Evolutionary conservation across 2,329 filamentous ascomycete genomes (phyloP), one percentile per base, ranked within the genome.

Genomic region (Penicillium sp.): DNA sequence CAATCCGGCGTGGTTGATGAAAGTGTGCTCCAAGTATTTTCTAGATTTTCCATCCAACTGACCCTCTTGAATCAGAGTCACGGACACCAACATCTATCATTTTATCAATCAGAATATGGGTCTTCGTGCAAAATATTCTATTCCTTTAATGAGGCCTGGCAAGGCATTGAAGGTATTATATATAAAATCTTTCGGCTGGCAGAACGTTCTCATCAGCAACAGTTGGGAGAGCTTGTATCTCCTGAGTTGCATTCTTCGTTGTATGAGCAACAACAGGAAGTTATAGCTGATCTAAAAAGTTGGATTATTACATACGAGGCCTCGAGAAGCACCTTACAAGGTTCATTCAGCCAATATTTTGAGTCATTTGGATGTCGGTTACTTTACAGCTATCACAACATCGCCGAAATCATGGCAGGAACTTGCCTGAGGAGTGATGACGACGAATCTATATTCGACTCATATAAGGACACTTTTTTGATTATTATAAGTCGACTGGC

Each of bases 131-230:
- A 45, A 2, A 5, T 43, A 28, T 52, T 52, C 11, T 42, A 42
- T 26, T 43, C 40, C 38, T 52, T 52, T 16, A 43, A 43, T 14
- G n/a, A 52, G 42, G 49, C 49, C 5, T 52, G 49, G 49, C 49
- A 52, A 11, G 2, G 9, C 9, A 12, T 43, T 7, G 49, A 52
- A 30, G 18, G n/a, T 9, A 45, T 52, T 16, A 18, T 52, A 12
- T 45, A 28, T n/a, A 43, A 24, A 7, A 45, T 45, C 12, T 7
- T 52, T 20, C 35, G 30, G 11, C 26, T 52, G 24, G 16, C 49
- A 6, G 12, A 20, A 8, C 11, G 21, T 30, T 4, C 28, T 16
- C 38, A 16, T 18, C n/a, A 21, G 24, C 38, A 52, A 21, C 23
- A 52, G 11, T 20, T 24, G 12, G 5, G 18, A 16, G 11, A 12